Evolutionary conservation across 2,329 filamentous ascomycete species (phyloP), one percentile per base, ranked within the genome.

Genomic region (Clarireedia monteithiana): DNA sequence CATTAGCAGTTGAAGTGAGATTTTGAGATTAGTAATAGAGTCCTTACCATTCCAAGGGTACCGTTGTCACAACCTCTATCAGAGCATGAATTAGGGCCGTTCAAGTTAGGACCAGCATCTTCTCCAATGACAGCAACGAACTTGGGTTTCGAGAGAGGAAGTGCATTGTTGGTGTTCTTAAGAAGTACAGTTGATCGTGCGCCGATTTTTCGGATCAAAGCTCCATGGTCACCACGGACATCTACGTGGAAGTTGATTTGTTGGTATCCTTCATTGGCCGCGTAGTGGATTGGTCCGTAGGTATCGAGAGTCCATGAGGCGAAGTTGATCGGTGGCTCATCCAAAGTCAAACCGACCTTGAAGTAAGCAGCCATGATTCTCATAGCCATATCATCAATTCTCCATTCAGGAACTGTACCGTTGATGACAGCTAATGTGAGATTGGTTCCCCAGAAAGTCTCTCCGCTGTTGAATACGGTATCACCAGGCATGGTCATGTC

Each of bases 401-500:
- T 83, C 80, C 88, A 95, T 63, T 88, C 83, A 0, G 92, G 89
- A 34, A 97, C 75, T 0, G 91, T 96, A 38, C 91, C 91, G 67
- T 97, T 96, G 63, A 95, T 72, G 5, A 96, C 84, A 1, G 89
- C 89, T 48, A 95, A 75, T 2, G 92, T 96, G 63, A 97, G 72
- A 71, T 97, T 97, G 27, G 84, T 75, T 9, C 92, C 92, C 87
- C 88, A 96, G 76, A 50, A 70, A 49, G 58, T 65, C 50, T 73
- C 71, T 6, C 88, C 88, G 4, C 80, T 82, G 70, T 87, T 82
- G 73, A 96, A 95, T 20, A 73, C 62, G 1, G 87, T 87, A 68
- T 96, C 92, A 54, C 89, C 89, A 1, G 88, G 88, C 89, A 94
- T 94, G n/a, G 80, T 79, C 88, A 94, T 91, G 69, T 95, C 90